These are phyloP conservation scores for Cyberlindnera maclurae DNA, from an alignment of 805 yeast genomes.

Conservation along the genomic window DNA sequence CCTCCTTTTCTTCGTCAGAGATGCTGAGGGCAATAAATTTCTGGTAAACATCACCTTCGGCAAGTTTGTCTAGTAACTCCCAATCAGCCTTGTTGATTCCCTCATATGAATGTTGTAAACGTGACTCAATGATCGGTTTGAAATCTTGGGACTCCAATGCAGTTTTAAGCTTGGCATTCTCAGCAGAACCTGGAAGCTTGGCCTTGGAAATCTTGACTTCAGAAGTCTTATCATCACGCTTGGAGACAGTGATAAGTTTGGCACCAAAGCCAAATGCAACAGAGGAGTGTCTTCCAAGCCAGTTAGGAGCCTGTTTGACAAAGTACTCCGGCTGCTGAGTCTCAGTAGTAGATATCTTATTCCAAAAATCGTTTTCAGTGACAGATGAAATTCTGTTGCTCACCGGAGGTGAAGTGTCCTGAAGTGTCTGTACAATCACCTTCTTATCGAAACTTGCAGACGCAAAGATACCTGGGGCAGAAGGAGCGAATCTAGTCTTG, in stretches of 20 bases:
- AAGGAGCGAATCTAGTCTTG: slow-evolving; percentile 81
- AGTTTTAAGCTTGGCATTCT: slow-evolving; percentile 36
- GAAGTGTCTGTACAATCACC: slow-evolving; percentile 75
- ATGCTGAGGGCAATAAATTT: slow-evolving; percentile 31
- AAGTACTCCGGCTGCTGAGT: slow-evolving; percentile 68
- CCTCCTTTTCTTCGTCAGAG: slow-evolving; percentile 25
- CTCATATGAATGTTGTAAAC: slow-evolving; percentile 34
- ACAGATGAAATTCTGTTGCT: slow-evolving; percentile 34
- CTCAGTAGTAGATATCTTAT: slow-evolving; percentile 58
- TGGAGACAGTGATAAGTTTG: slow-evolving; percentile 55
- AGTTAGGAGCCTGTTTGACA: slow-evolving; percentile 76
- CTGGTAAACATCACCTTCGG: slow-evolving; percentile 42
- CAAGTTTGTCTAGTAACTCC: slow-evolving; percentile 49
- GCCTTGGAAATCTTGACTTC: slow-evolving; percentile 37
- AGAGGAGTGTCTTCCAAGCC: slow-evolving; percentile 71
- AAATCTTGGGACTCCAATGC: slow-evolving; percentile 56
- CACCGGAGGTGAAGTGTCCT: slow-evolving; percentile 67
- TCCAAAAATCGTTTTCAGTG: slow-evolving; percentile 82
- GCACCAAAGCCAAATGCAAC: slow-evolving; percentile 94
- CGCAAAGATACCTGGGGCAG: slow-evolving; percentile 84
- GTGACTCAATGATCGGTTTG: slow-evolving; percentile 46
- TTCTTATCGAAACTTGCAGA: slow-evolving; percentile 84
- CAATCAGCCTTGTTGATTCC: slow-evolving; percentile 51
- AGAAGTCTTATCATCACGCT: slow-evolving; percentile 34
- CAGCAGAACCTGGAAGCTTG: slow-evolving; percentile 27